Percentiles rank a stretch among this genome's conserved stretches.
Conservation (phyloP, 2,329 filamentous ascomycete genomes). For the Colletotrichum sp. region DNA sequence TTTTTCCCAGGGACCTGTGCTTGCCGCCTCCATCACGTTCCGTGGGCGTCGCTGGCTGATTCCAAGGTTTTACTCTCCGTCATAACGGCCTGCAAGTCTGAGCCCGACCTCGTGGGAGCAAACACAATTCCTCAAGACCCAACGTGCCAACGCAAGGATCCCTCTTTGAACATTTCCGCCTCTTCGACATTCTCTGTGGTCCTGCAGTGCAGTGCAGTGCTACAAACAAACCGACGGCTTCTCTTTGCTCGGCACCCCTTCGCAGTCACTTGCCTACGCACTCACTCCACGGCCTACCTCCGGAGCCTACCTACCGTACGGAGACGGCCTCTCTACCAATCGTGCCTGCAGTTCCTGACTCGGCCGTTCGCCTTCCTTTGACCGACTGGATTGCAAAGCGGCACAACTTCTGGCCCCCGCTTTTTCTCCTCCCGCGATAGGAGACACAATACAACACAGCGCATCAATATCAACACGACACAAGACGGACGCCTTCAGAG, state of each 20-base stretch:
- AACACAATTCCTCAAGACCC: neutral
- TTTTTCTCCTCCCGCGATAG: neutral
- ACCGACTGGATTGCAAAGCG: neutral
- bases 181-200: neutral
- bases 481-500: neutral
- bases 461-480: neutral
- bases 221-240: neutral
- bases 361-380: neutral
- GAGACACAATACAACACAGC: neutral
- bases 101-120: slow-evolving; percentile 11
- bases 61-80: neutral
- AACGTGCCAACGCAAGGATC: neutral
- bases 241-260: neutral
- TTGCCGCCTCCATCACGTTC: neutral
- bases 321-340: neutral
- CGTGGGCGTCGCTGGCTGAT: neutral
- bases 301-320: neutral
- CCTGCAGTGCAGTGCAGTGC: neutral
- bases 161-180: neutral
- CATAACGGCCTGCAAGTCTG: slow-evolving; percentile 9
- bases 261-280: neutral
- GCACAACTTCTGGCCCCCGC: neutral
- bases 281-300: neutral
- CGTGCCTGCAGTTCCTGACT: neutral
- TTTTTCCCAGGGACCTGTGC: neutral